Percentiles rank a stretch among this genome's conserved stretches.
These are phyloP conservation scores for Penicillium paradoxum DNA, from an alignment of 495 filamentous ascomycete genomes.

Conservation along the genomic window DNA sequence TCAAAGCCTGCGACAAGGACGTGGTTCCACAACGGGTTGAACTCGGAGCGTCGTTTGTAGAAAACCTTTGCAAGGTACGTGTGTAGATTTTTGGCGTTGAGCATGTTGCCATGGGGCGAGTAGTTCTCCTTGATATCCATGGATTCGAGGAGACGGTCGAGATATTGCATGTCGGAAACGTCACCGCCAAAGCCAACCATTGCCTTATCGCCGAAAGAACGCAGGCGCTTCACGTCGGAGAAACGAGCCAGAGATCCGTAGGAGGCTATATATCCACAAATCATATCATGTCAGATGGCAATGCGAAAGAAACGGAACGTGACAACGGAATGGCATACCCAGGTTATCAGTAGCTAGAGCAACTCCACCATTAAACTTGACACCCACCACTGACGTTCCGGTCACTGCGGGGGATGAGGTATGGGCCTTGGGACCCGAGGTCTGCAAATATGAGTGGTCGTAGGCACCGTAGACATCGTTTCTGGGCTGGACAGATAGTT, in stretches of 20 bases:
- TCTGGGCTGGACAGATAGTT: constrained; percentile 60
- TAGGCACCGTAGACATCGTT: constrained; percentile 95
- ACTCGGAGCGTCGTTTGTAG: constrained; percentile 88
- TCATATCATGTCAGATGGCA: not conserved
- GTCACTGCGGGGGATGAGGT: constrained; percentile 91
- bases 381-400: constrained; percentile 87
- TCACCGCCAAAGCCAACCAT: constrained; percentile 88
- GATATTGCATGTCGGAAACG: constrained; percentile 97
- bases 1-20: constrained; percentile 87
- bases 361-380: constrained; percentile 94
- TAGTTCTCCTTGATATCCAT: constrained; percentile 90
- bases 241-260: constrained; percentile 97
- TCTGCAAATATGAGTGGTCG: constrained; percentile 75
- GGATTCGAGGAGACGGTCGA: constrained; percentile 81
- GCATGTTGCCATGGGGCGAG: constrained; percentile 50
- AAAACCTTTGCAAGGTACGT: constrained; percentile 91
- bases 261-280: constrained; percentile 56
- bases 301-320: not conserved
- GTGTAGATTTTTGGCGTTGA: constrained; percentile 91
- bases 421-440: constrained; percentile 67
- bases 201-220: constrained; percentile 66
- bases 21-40: constrained; percentile 97
- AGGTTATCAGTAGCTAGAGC: constrained; percentile 96
- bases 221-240: constrained; percentile 86
- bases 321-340: constrained; percentile 48